Percentiles rank a stretch among this genome's conserved stretches.
Conservation (phyloP, 306 rosid species). For the Quercus cerris region DNA sequence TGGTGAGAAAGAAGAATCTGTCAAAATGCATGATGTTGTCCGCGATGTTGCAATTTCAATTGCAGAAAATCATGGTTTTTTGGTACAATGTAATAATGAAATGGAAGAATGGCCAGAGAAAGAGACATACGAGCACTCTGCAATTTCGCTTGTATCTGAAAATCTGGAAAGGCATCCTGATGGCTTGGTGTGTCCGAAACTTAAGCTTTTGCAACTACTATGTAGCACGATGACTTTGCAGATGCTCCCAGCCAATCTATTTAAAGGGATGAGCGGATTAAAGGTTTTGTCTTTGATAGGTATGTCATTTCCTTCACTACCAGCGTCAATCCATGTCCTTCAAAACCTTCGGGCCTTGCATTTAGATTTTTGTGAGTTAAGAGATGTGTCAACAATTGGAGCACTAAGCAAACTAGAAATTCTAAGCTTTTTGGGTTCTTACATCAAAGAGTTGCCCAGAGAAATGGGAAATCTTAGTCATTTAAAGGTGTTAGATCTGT, state of each 20-base stretch:
- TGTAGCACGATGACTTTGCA: background rate
- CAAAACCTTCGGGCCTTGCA: background rate
- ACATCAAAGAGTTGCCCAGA: background rate
- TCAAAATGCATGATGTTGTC: constrained; percentile 30
- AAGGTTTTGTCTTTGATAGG: constrained; percentile 2
- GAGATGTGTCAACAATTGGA: background rate
- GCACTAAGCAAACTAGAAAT: background rate
- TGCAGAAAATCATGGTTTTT: constrained; percentile 2
- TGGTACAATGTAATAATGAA: background rate
- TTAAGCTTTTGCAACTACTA: background rate
- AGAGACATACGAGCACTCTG: too few species aligned
- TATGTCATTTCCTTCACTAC: background rate
- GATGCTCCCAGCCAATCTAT: background rate
- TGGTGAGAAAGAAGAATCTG: background rate
- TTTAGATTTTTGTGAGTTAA: background rate
- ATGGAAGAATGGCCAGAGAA: background rate
- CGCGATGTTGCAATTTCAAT: constrained; percentile 17
- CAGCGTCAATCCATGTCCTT: background rate
- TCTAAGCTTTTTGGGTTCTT: background rate
- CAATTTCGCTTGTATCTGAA: too few species aligned
- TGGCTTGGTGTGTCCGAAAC: too few species aligned
- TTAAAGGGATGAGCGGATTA: constrained; percentile 9
- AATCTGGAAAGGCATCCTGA: too few species aligned
- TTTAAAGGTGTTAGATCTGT: background rate
- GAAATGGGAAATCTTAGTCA: background rate